A percentile compares a stretch with the other conserved stretches of the same genome.
Conservation (phyloP, 371 early-diverging fungal genomes). For the Zychaea mexicana region DNA sequence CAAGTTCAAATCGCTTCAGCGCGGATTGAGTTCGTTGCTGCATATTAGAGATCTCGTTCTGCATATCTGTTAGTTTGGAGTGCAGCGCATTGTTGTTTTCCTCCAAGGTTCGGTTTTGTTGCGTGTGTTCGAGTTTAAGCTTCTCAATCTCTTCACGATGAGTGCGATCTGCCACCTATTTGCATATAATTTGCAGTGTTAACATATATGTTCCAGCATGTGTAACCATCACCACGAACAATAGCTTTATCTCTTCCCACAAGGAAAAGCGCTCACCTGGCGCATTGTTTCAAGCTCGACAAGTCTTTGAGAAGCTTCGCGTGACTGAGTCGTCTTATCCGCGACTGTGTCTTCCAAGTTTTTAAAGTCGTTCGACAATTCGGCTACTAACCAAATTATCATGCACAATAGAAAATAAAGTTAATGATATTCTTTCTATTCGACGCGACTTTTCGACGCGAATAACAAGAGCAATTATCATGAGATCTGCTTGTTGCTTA, state of each 20-base stretch:
- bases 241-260: background rate
- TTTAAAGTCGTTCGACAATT: constrained; percentile 50
- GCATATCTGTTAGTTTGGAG: constrained; percentile 22
- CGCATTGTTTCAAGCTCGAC: constrained; percentile 47
- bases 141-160: constrained; percentile 52
- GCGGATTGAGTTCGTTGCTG: constrained; percentile 18
- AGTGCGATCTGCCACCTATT: constrained; percentile 28
- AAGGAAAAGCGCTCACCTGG: constrained; percentile 16
- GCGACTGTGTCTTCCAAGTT: constrained; percentile 57
- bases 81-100: constrained; percentile 28
- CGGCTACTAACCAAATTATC: no score
- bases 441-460: no score
- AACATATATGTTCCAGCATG: background rate
- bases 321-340: constrained; percentile 60
- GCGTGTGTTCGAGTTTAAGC: constrained; percentile 38
- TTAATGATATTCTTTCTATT: no score
- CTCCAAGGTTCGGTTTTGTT: constrained; percentile 45
- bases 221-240: no score
- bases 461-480: background rate
- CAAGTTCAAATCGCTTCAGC: constrained; percentile 32
- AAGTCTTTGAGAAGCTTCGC: constrained; percentile 49
- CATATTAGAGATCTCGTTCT: constrained; percentile 22
- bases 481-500: background rate
- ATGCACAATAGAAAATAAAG: no score
- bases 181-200: background rate